Conservation (phyloP, 192 early-diverging fungal genomes). For the Backusella mclennaniae region DNA sequence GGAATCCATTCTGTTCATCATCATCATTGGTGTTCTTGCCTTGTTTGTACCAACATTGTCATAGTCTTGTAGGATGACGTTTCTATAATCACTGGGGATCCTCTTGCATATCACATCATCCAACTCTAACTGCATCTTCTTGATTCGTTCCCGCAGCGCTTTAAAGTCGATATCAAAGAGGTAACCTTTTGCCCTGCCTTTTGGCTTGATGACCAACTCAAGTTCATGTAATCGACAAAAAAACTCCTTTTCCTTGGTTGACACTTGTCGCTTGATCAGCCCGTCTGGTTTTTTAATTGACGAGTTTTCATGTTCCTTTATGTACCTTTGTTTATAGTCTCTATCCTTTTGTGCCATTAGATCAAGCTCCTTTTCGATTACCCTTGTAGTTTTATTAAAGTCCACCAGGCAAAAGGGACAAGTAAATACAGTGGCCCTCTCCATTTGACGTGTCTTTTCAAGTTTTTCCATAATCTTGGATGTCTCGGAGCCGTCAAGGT, state of each 20-base stretch:
- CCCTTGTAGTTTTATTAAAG: neutral
- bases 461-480: neutral
- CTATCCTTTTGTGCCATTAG: neutral
- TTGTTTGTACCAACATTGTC: slow-evolving; percentile 33
- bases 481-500: neutral
- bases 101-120: slow-evolving; percentile 30
- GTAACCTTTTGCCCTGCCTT: slow-evolving; percentile 36
- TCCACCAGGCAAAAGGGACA: neutral
- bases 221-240: slow-evolving; percentile 49
- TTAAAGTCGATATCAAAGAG: slow-evolving; percentile 40
- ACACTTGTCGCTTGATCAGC: neutral
- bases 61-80: slow-evolving; percentile 34
- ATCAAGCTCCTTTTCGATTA: neutral
- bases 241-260: neutral
- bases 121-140: slow-evolving; percentile 31
- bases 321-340: neutral
- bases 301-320: neutral
- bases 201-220: slow-evolving; percentile 39
- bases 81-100: slow-evolving; percentile 33
- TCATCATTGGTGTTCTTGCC: slow-evolving; percentile 41
- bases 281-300: neutral
- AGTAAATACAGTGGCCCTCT: neutral
- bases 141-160: slow-evolving; percentile 28
- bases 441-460: neutral
- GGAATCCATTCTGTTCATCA: slow-evolving; percentile 43